Conservation (phyloP, 345 rosid genomes). For the Garcia nutans region DNA sequence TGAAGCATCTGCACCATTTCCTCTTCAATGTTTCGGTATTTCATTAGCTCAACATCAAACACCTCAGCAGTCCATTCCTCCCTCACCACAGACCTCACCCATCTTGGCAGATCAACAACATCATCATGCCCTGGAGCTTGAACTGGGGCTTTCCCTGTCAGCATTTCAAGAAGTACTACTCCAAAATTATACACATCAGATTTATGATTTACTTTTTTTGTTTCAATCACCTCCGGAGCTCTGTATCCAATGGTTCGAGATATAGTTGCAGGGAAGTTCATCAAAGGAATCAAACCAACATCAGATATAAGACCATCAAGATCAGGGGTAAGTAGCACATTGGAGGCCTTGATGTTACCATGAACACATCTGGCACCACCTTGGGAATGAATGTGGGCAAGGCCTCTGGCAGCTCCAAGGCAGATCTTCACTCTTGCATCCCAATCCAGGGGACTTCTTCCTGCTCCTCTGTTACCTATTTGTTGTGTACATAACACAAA, state of each 20-base stretch:
- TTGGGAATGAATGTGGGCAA: conserved; percentile 56
- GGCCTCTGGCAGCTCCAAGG: conserved; percentile 60
- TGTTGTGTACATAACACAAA: background rate
- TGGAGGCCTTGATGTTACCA: conserved; percentile 76
- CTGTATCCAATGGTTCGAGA: conserved; percentile 59
- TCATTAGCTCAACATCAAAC: conserved; percentile 74
- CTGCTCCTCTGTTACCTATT: conserved; percentile 41
- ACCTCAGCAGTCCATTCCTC: conserved; percentile 95
- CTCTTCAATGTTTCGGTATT: conserved; percentile 58
- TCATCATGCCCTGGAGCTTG: conserved; percentile 56
- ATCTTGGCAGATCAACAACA: conserved; percentile 70
- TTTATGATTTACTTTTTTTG: conserved; percentile 53
- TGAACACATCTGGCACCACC: conserved; percentile 49
- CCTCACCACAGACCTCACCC: conserved; percentile 80
- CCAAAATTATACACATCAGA: conserved; percentile 88
- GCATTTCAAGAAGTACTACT: conserved; percentile 72
- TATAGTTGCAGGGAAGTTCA: conserved; percentile 47
- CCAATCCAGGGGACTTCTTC: conserved; percentile 57
- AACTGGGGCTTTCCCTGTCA: conserved; percentile 72
- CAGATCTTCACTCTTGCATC: conserved; percentile 63
- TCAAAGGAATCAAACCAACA: conserved; percentile 54
- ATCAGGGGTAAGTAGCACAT: conserved; percentile 59
- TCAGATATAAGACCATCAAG: conserved; percentile 66
- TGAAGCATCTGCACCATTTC: conserved; percentile 93
- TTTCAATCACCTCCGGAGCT: conserved; percentile 73